phyloP scores from a whole-genome alignment of 169 alveolate species.

The Babesia ovis region DNA sequence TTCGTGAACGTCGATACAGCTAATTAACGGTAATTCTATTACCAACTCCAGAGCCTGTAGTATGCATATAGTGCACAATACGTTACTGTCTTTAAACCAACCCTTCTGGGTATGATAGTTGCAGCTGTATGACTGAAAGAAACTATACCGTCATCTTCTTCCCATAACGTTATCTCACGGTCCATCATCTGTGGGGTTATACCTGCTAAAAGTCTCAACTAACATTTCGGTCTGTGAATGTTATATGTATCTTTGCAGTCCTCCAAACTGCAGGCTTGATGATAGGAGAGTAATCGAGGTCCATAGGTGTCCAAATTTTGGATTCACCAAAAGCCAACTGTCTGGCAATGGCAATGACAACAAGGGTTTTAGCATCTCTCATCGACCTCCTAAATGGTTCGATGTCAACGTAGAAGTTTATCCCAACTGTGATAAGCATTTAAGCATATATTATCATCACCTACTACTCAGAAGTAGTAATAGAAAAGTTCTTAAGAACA shows the following conservation, averaged over 20 bases:
- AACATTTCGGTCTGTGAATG: constrained; percentile 20
- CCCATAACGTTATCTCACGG: constrained; percentile 13
- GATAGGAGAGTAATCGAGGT: background rate
- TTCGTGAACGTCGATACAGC: constrained; percentile 20
- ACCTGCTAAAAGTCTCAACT: background rate
- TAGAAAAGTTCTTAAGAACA: constrained; percentile 4
- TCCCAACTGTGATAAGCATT: background rate
- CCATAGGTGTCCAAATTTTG: background rate
- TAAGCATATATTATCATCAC: background rate
- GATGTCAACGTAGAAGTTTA: constrained; percentile 23
- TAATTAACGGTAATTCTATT: constrained; percentile 24
- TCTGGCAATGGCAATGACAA: constrained; percentile 6
- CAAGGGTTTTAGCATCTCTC: constrained; percentile 16
- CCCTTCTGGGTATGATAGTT: background rate
- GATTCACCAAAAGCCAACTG: background rate
- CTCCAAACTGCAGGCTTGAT: background rate
- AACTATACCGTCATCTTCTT: background rate
- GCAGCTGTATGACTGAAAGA: constrained; percentile 2
- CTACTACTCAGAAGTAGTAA: constrained; percentile 14
- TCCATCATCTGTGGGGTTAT: constrained; percentile 16
- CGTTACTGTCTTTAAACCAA: constrained; percentile 1
- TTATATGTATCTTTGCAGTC: background rate
- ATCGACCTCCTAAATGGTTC: constrained; percentile 27
- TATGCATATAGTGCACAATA: too few relatives aligned
- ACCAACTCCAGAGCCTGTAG: constrained; percentile 6